Evolutionary conservation across 1,139 yeast species (phyloP).

Genomic region (Debaryomyces sp.): DNA sequence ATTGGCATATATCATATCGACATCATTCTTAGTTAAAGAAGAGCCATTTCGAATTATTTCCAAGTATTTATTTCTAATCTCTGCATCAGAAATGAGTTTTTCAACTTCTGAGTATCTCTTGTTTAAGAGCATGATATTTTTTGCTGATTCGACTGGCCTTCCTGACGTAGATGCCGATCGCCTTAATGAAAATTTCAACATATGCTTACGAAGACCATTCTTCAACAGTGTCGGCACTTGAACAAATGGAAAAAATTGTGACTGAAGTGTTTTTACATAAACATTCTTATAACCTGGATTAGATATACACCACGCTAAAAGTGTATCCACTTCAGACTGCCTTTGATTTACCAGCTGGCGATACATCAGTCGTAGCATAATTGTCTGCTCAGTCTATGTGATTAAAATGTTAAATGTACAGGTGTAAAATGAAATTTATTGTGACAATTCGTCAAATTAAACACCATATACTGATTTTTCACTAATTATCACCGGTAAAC

Average conservation of each 20-base stretch:
- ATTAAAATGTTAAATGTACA: not conserved
- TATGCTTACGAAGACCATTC: not conserved
- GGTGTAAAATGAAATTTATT: not conserved
- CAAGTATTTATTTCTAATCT: conserved; percentile 15
- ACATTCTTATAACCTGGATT: conserved; percentile 11
- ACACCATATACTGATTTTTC: not conserved
- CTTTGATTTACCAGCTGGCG: conserved; percentile 4
- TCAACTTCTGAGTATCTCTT: conserved; percentile 16
- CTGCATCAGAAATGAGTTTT: conserved; percentile 16
- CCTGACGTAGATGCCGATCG: not conserved
- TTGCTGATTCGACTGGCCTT: not conserved
- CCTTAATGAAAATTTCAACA: not conserved
- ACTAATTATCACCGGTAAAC: not conserved
- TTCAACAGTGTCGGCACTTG: not conserved
- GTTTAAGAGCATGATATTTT: not conserved
- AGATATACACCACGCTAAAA: conserved; percentile 9
- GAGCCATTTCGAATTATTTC: conserved; percentile 8
- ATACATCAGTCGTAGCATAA: conserved; percentile 10
- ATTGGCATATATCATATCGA: conserved; percentile 15
- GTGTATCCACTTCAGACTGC: conserved; percentile 5
- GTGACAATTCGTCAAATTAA: conserved; percentile 10
- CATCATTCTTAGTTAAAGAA: conserved; percentile 14
- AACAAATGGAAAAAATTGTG: conserved; percentile 8
- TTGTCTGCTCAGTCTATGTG: not conserved
- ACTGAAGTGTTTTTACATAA: conserved; percentile 7